Percentiles rank a stretch among this genome's conserved stretches.
These are phyloP conservation scores for Beauveria asiatica DNA, from an alignment of 2,329 filamentous ascomycete genomes.

Conservation along the genomic window DNA sequence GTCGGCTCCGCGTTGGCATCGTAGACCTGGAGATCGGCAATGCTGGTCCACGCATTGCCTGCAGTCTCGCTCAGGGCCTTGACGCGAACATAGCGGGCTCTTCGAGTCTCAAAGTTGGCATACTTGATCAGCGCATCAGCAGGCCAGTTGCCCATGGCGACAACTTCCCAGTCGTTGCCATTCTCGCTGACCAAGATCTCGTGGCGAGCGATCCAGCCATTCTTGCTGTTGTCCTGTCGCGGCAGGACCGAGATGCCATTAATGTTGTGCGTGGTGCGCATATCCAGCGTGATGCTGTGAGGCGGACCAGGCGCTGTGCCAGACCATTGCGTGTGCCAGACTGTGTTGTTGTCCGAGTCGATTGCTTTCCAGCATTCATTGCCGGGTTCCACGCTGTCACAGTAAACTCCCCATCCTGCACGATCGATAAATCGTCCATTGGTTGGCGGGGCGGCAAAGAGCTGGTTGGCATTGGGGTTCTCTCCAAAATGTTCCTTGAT, in stretches of 20 bases:
- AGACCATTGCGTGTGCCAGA: slow-evolving; percentile 20
- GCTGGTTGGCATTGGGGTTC: slow-evolving; percentile 6
- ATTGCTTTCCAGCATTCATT: slow-evolving; percentile 22
- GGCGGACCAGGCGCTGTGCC: slow-evolving; percentile 12
- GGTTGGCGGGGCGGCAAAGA: slow-evolving; percentile 5
- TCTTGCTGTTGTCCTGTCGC: slow-evolving; percentile 19
- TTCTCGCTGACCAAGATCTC: slow-evolving; percentile 22
- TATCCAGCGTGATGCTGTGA: slow-evolving; percentile 24
- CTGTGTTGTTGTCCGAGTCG: slow-evolving; percentile 21
- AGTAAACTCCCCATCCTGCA: slow-evolving; percentile 19
- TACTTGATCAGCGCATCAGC: slow-evolving; percentile 22
- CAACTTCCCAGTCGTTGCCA: slow-evolving; percentile 18
- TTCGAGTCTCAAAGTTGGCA: slow-evolving; percentile 24
- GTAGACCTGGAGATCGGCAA: slow-evolving; percentile 25
- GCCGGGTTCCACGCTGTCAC: slow-evolving; percentile 21
- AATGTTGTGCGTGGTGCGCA: slow-evolving; percentile 19
- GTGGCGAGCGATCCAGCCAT: slow-evolving; percentile 23
- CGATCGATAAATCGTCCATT: slow-evolving; percentile 1
- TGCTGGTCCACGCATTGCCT: slow-evolving; percentile 23
- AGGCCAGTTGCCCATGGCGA: slow-evolving; percentile 22
- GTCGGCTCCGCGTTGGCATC: slow-evolving; percentile 18
- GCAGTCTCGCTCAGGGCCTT: slow-evolving; percentile 21
- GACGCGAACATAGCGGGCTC: slow-evolving; percentile 23
- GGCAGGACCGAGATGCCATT: slow-evolving; percentile 24
- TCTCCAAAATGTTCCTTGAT: slow-evolving; percentile 4